Evolutionary conservation across 2,329 filamentous ascomycete species (phyloP).

Genomic region (Thyridium curvatum): DNA sequence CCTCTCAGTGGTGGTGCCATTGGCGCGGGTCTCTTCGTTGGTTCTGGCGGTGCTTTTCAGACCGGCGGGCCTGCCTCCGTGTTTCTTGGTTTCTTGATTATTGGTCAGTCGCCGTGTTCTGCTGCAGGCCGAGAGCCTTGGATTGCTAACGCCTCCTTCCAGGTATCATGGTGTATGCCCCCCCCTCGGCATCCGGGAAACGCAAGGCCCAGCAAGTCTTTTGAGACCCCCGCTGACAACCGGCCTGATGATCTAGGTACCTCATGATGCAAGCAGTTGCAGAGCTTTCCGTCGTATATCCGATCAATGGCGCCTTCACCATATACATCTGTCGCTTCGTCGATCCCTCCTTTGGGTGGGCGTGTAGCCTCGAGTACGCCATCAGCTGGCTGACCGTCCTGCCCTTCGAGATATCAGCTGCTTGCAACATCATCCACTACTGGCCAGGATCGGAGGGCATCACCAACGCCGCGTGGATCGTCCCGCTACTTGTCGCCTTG

Average conservation of each 20-base stretch:
- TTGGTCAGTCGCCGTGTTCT: conserved; percentile 5
- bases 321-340: conserved; percentile 12
- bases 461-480: conserved; percentile 34
- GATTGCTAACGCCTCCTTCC: conserved; percentile 2
- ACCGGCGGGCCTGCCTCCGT: conserved; percentile 19
- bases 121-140: conserved; percentile 2
- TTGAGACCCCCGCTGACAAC: too few species aligned
- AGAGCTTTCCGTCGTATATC: conserved; percentile 12
- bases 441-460: conserved; percentile 23
- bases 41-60: conserved; percentile 26
- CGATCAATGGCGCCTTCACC: conserved; percentile 8
- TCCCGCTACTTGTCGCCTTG: conserved; percentile 41
- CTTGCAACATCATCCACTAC: conserved; percentile 40
- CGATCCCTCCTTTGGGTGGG: conserved; percentile 8
- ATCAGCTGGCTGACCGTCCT: conserved; percentile 6
- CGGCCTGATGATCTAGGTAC: conserved; percentile 1
- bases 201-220: too few species aligned
- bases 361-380: conserved; percentile 4
- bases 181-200: neutral
- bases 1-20: conserved; percentile 21
- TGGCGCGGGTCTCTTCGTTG: conserved; percentile 33
- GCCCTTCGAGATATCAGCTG: conserved; percentile 35
- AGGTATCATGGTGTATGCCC: conserved; percentile 6
- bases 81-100: conserved; percentile 17
- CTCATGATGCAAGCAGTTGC: conserved; percentile 9